Evolutionary conservation across 1,284 basidiomycete species (phyloP), one percentile per base, ranked within the genome.

Genomic region (Puccinia triticina): DNA sequence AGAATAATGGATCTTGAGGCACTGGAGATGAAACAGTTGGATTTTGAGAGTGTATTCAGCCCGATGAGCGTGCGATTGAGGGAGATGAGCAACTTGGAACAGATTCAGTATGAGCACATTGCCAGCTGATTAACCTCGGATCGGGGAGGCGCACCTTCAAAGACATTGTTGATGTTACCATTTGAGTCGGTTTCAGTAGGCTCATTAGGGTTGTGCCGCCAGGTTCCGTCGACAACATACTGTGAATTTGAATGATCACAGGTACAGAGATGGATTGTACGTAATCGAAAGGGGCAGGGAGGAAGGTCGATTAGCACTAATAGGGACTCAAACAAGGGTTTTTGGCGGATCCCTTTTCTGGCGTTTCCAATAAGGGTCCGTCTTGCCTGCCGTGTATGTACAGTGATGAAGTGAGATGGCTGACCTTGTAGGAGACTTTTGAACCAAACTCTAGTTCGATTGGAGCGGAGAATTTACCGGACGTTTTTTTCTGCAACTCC

Each of bases 151-250:
- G 29, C 14, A 84, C 85, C 85, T n/a, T 72, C 75, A 48, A 84
- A 83, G 77, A 84, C 80, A 82, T 86, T 86, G 83, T 86, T 86
- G 55, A 84, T 74, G 80, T 85, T 85, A 21, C 85, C 85, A 23
- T 78, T 82, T 8, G 53, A 46, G 71, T 86, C 85, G 18, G 83
- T 79, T 83, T 86, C 85, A 37, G 69, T 77, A 34, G 84, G 81
- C 57, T 85, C 85, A 46, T 77, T 76, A 12, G 82, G 79, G 81
- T 84, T 84, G 57, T 83, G 77, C 59, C 83, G 80, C 85, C 85
- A 85, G 7, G 77, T 69, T 5, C 84, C 85, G 73, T 85, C 85
- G 32, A 85, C 84, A 57, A 85, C 84, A 64, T 85, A 85, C 85
- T 85, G 46, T n/a, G 53, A 21, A 74, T 32, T n/a, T 48, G 8